A percentile compares a stretch with the other conserved stretches of the same genome.
phyloP scores from a whole-genome alignment of 495 filamentous ascomycete species.

The Chaetomium fimeti region DNA sequence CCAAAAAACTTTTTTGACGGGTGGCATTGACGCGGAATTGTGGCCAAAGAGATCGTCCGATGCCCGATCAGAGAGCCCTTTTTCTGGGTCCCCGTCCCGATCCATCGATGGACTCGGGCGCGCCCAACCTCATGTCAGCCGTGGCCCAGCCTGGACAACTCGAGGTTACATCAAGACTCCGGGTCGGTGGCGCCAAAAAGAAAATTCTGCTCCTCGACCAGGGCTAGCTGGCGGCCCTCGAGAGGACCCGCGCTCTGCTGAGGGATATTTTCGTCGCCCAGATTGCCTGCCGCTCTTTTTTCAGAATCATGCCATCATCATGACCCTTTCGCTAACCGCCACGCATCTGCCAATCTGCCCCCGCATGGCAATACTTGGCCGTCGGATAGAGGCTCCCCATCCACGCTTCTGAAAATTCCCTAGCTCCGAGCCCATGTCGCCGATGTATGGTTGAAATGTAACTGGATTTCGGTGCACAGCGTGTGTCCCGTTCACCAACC shows the following conservation, averaged over 20 bases:
- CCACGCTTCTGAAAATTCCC: background rate
- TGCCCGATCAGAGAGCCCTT: constrained; percentile 4
- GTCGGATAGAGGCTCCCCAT: too few species aligned
- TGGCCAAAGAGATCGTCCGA: background rate
- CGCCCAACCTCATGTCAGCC: constrained; percentile 1
- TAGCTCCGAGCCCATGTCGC: too few species aligned
- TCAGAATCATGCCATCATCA: background rate
- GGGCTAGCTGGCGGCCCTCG: background rate
- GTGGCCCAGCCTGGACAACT: background rate
- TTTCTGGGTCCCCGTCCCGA: background rate
- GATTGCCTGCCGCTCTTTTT: background rate
- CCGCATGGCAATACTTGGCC: background rate
- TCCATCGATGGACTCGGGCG: background rate
- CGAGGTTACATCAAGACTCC: constrained; percentile 8
- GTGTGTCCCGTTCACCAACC: too few species aligned
- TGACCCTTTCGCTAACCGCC: background rate
- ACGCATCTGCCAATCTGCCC: background rate
- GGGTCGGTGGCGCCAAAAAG: background rate
- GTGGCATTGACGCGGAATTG: background rate
- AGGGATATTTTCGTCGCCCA: background rate
- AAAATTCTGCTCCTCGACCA: background rate
- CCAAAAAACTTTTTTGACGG: background rate
- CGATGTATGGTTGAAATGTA: too few species aligned
- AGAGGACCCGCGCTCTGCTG: background rate
- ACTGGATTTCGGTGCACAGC: too few species aligned